Base-by-base conservation (phyloP, 768 basidiomycete species). In the Phlegmacium glaucopus region DNA sequence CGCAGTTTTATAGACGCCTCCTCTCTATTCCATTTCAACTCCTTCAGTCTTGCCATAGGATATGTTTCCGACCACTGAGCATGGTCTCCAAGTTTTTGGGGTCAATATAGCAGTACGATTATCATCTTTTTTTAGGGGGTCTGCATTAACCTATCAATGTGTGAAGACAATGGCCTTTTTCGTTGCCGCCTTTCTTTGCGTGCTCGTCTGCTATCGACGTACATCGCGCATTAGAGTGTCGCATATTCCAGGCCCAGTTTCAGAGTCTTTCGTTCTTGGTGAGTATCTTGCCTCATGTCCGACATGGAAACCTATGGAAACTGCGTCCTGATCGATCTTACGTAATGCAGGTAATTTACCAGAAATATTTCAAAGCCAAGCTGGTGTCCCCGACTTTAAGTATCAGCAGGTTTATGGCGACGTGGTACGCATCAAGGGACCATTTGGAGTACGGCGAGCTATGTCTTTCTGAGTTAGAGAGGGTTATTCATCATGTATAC, bases 181-280 rank as follows among this genome's bases (percentile, higher is more conserved):
- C 28, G 37, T 39, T n/a, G 32, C 34, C 9, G 27, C 49, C 9
- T 47, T 35, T n/a, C 27, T 56, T 17, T 29, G 62, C 17, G 42
- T 65, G 16, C 65, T 67, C 51, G 39, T 47, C 12, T 40, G 64
- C 17, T 75, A 74, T 50, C 63, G 63, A 49, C 63, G 65, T 18
- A 62, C 55, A 35, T 68, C 60, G 8, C 65, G 69, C 16, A 70
- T 75, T 26, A 73, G 74, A 9, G 52, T 79, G 27, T 59, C 72
- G 9, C 65, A 75, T 53, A 61, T 80, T 30, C 75, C 68, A 43
- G 79, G 79, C 6, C 79, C 79, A 15, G 59, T 70, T 46, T 60
- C 77, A 29, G 71, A 74, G 48, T 76, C 79, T 3, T 79, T 74
- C 50, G 46, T 69, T 13, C 69, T 79, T 22, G 79, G 79, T 75